Evolutionary conservation across 2,329 filamentous ascomycete species (phyloP).

Genomic region (Fusarium sp.): DNA sequence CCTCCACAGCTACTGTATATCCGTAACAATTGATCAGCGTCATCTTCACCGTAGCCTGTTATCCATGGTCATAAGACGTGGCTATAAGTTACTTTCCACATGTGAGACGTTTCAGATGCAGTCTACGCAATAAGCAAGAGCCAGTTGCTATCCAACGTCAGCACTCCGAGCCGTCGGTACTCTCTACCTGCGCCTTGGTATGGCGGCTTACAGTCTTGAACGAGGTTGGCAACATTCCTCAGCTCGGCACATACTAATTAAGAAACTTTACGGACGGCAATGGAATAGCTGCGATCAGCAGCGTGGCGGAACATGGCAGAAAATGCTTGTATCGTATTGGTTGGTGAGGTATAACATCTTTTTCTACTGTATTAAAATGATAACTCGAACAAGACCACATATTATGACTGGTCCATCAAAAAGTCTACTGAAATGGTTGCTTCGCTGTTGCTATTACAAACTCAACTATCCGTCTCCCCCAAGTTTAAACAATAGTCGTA

Average conservation of each 20-base stretch:
- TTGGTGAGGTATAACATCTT: slow-evolving; percentile 23
- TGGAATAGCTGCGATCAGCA: background rate
- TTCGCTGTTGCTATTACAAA: slow-evolving; percentile 29
- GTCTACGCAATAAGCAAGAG: background rate
- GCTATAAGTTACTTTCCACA: slow-evolving; percentile 16
- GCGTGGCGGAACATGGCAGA: background rate
- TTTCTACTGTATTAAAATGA: slow-evolving; percentile 39
- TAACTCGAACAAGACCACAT: slow-evolving; percentile 30
- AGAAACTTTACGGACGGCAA: background rate
- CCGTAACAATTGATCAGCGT: background rate
- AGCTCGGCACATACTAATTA: background rate
- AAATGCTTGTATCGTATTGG: slow-evolving; percentile 25
- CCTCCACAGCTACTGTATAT: background rate
- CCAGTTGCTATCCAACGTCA: slow-evolving; percentile 20
- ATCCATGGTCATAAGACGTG: slow-evolving; percentile 11
- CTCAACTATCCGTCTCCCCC: slow-evolving; percentile 8
- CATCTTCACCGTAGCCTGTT: background rate
- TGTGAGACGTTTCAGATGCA: slow-evolving; percentile 37
- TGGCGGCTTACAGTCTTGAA: background rate
- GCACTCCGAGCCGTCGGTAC: slow-evolving; percentile 9
- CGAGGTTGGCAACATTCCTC: slow-evolving; percentile 9
- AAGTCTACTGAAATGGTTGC: slow-evolving; percentile 28
- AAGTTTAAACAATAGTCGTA: slow-evolving; percentile 3
- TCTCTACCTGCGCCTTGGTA: slow-evolving; percentile 12
- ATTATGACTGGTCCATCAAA: slow-evolving; percentile 5